Evolutionary conservation across 2,329 filamentous ascomycete genomes (phyloP), one percentile per base, ranked within the genome.

Genomic region (Grosmannia clavigera): DNA sequence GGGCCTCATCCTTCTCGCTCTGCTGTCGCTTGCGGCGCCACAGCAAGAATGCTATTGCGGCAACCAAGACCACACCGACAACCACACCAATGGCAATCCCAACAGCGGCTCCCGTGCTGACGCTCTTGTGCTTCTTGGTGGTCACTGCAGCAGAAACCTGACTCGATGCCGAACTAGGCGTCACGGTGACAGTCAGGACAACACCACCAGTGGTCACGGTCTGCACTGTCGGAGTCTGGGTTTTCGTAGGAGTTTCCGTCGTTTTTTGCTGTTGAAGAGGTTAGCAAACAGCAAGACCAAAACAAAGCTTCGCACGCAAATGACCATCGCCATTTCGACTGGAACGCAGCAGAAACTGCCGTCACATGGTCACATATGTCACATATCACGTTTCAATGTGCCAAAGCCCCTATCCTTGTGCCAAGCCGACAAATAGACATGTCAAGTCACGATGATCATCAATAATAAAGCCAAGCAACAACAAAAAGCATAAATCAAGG

Each of bases 11-110:
- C 57, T 76, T 72, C 29, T 74, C 69, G 4, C 75, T 72, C 10
- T 72, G 71, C 54, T 72, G 78, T 61, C 74, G 75, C 62, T 61
- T 70, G 58, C 66, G 65, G 14, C 65, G 67, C 58, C 66, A 68
- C 5, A 74, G 67, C 12, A 76, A 71, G 6, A 80, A 65, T 5
- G 74, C 73, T 2, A 67, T 74, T 14, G 80, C 70, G 27, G 66
- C 65, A 11, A 65, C 69, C 12, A 67, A 53, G 1, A 66, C 68
- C 1, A 67, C 64, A 5, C 62, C 65, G 1, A 64, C 66, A 5
- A 71, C 65, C 2, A 83, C 71, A 43, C 80, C 81, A 3, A 83
- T 68, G 3, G 77, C 78, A 12, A 83, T 76, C 19, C 80, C 81
- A 2, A 76, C 80, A 38, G 80, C 75, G 10, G 74, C 72, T 2